A percentile compares a stretch with the other conserved stretches of the same genome.
Conservation (phyloP, 2,329 filamentous ascomycete species). For the Microdochium nivale region DNA sequence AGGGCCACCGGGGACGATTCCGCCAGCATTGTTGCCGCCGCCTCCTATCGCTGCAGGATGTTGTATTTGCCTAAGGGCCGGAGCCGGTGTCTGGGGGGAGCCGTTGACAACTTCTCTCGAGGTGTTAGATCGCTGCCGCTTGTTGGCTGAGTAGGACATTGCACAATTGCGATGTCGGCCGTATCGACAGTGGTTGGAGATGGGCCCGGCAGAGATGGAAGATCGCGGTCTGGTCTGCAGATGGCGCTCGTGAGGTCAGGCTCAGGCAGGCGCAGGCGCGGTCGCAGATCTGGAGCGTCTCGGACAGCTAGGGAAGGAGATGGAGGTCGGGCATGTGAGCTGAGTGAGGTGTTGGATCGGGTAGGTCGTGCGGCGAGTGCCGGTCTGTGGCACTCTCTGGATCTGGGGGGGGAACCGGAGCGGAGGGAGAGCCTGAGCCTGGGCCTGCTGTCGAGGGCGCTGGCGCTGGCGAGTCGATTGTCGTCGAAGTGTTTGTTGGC, state of each 20-base stretch:
- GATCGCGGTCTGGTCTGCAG: background rate
- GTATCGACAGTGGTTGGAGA: background rate
- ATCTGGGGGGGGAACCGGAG: no score
- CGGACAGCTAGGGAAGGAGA: background rate
- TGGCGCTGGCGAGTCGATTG: background rate
- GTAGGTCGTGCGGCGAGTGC: background rate
- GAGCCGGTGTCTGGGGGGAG: constrained; percentile 21
- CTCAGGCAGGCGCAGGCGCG: no score
- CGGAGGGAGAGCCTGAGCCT: no score
- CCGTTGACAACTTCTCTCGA: constrained; percentile 20
- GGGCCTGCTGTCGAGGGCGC: background rate
- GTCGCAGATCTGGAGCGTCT: background rate
- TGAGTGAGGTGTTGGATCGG: background rate
- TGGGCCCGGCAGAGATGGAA: background rate
- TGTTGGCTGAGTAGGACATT: constrained; percentile 21
- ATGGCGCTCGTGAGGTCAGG: background rate
- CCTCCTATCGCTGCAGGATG: constrained; percentile 4
- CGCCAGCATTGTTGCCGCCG: constrained; percentile 7
- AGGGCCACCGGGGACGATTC: constrained; percentile 9
- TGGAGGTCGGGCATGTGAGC: background rate
- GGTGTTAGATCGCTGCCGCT: constrained; percentile 23
- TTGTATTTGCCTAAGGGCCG: constrained; percentile 19
- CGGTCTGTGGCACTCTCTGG: background rate
- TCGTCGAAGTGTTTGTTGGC: background rate
- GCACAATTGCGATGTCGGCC: background rate